Base-by-base conservation (phyloP, 208 protist genomes). In the Wallacemonas sp. region DNA sequence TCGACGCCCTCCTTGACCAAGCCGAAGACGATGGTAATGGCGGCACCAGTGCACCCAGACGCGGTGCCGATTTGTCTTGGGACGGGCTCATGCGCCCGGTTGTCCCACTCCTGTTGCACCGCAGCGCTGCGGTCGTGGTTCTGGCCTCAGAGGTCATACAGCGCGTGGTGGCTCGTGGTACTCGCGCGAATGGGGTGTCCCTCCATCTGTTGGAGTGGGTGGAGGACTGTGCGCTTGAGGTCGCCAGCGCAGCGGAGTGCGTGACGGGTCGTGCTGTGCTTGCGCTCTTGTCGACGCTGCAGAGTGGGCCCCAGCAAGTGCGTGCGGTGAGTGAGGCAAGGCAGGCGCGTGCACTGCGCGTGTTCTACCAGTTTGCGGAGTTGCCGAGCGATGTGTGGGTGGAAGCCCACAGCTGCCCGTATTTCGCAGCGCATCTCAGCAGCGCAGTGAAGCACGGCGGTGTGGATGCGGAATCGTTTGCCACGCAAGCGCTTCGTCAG, bases 141-240 rank as follows among this genome's bases (percentile, higher is more conserved):
- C 61, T 79, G 24, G 65, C 74, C 17, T 69, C 77, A 30, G 75
- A 70, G 6, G 66, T 77, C 3, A 4, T 84, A 48, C 42, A 37
- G 32, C 52, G 37, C 44, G 22, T 73, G 5, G 6, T 72, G 9
- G 50, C 50, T 4, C 39, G 38, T 15, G 48, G n/a, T 2, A 27
- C 27, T 13, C 32, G 38, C 0, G 38, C 54, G 19, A 29, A 42
- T 12, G 57, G 53, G 22, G 52, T 77, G 22, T 17, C 13, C 10
- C 24, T 50, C 36, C 60, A 36, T 3, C 38, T 68, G 19, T 45
- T 65, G 17, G 60, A 32, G 19, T 60, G 66, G 42, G 55, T 81
- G n/a, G 64, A 74, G 32, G 74, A 73, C 63, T 87, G 82, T 55
- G 61, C 74, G 2, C 45, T 79, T 42, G 71, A 87, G 67, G 79